A percentile compares a stretch with the other conserved stretches of the same genome.
phyloP scores from a whole-genome alignment of 1,284 basidiomycete genomes.

The Hemileia vastatrix region DNA sequence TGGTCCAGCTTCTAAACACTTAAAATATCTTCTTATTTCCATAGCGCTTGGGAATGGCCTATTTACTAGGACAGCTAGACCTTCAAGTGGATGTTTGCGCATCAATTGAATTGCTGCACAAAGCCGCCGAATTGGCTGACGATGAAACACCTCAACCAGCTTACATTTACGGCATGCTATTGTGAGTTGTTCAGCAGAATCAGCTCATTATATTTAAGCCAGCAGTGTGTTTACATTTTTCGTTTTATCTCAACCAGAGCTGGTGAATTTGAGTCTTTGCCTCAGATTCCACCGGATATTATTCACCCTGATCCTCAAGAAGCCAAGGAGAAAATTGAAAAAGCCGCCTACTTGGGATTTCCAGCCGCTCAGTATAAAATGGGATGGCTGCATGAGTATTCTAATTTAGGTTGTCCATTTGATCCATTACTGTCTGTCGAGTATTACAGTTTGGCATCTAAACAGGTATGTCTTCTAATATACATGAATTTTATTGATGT shows the following conservation, averaged over 20 bases:
- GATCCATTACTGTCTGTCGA: conserved; percentile 83
- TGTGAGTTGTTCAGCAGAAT: conserved; percentile 67
- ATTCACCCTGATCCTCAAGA: conserved; percentile 25
- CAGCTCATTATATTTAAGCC: too few species aligned
- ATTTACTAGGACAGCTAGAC: conserved; percentile 74
- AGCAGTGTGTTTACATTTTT: conserved; percentile 51
- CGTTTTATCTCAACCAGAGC: conserved; percentile 46
- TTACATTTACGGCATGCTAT: conserved; percentile 66
- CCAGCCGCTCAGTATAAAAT: conserved; percentile 85
- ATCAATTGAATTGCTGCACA: conserved; percentile 63
- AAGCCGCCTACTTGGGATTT: conserved; percentile 75
- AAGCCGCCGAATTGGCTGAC: conserved; percentile 64
- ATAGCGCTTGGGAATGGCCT: conserved; percentile 79
- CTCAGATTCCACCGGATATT: conserved; percentile 52
- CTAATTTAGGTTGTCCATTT: conserved; percentile 71
- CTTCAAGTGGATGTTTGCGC: conserved; percentile 52
- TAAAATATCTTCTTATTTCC: conserved; percentile 2
- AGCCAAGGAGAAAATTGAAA: conserved; percentile 52
- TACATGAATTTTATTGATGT: too few species aligned
- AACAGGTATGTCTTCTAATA: conserved; percentile 48
- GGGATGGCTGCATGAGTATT: conserved; percentile 85
- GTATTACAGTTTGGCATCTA: conserved; percentile 74
- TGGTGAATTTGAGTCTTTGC: conserved; percentile 32
- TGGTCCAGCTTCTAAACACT: not conserved
- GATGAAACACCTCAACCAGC: conserved; percentile 67